Evolutionary conservation across 257 asterid genomes (phyloP).

Genomic region (Thymus mandschuricus): DNA sequence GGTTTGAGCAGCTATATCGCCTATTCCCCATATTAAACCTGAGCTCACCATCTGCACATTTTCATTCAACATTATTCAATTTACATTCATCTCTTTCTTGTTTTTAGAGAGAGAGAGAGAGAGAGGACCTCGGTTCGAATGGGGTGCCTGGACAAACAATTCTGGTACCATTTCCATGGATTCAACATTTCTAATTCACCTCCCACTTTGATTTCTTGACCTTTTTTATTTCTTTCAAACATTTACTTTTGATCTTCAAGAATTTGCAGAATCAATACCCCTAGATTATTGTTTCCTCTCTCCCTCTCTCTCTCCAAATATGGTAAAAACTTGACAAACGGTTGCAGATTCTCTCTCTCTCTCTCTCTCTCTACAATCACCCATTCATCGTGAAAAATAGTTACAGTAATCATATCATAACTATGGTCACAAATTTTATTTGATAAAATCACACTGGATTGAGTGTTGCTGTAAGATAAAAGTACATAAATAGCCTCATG

Average conservation of each 20-base stretch:
- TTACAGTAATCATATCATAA: too few relatives aligned
- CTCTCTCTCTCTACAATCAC: background rate
- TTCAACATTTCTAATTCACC: constrained; percentile 45
- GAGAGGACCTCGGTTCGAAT: constrained; percentile 64
- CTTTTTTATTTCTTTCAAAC: too few relatives aligned
- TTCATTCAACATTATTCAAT: too few relatives aligned
- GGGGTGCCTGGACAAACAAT: constrained; percentile 67
- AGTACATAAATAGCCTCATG: background rate
- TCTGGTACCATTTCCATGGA: constrained; percentile 75
- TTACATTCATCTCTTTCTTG: too few relatives aligned
- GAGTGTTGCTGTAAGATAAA: background rate
- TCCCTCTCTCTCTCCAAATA: background rate
- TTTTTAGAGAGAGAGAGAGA: background rate
- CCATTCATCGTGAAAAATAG: background rate
- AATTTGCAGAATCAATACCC: constrained; percentile 1
- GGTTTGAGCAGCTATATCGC: constrained; percentile 77
- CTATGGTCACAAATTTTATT: too few relatives aligned
- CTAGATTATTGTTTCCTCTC: constrained; percentile 22
- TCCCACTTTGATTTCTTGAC: too few relatives aligned
- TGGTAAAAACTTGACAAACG: background rate
- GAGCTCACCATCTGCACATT: constrained; percentile 49
- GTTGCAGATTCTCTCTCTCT: background rate
- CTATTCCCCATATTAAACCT: constrained; percentile 76
- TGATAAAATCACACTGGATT: too few relatives aligned
- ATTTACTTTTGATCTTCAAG: too few relatives aligned